Conservation (phyloP, 257 asterid species). For the Datura wrightii region DNA sequence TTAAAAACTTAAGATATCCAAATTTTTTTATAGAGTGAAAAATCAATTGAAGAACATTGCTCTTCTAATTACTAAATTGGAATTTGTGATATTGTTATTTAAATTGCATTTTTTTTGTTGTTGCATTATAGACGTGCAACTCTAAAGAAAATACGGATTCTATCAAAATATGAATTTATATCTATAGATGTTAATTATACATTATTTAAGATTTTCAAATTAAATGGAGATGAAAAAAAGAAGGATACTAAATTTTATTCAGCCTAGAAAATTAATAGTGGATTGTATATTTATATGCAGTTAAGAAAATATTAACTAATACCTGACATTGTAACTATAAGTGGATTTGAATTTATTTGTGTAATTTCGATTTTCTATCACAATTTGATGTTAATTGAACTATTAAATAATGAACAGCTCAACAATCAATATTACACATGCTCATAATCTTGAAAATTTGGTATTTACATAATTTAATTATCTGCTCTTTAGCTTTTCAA, state of each 20-base stretch:
- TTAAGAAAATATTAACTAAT: background rate
- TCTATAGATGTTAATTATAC: no score
- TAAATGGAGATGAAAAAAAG: no score
- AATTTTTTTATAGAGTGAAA: no score
- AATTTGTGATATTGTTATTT: no score
- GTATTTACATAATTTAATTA: conserved; percentile 9
- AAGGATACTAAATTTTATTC: background rate
- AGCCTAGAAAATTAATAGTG: background rate
- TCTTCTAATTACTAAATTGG: no score
- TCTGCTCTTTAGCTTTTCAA: background rate
- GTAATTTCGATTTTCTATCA: background rate
- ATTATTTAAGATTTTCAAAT: no score
- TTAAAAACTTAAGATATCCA: no score
- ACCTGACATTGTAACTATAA: background rate
- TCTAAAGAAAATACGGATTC: no score
- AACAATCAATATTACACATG: background rate
- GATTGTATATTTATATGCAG: background rate
- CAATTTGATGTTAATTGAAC: background rate
- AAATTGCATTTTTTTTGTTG: no score
- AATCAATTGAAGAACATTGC: no score
- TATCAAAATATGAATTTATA: no score
- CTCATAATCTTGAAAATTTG: background rate
- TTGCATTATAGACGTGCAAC: no score
- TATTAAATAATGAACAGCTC: conserved; percentile 22
- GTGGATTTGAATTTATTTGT: background rate